Percentiles rank a stretch among this genome's conserved stretches.
phyloP scores from a whole-genome alignment of 352 stramenopile species.

The Phytophthora aleatoria region DNA sequence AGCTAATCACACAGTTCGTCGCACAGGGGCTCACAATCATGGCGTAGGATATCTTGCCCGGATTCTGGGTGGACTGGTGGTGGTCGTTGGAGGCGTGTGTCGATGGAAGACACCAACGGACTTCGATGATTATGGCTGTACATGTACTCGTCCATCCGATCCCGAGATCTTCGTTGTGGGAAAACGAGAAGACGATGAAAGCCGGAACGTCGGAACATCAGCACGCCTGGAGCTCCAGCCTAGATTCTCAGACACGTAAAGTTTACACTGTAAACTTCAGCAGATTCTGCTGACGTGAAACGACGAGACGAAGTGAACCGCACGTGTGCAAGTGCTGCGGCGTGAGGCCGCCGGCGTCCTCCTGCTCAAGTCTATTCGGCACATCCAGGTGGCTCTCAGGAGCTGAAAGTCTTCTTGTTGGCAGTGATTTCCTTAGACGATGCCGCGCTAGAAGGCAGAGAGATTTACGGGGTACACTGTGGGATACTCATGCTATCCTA shows the following conservation, averaged over 20 bases:
- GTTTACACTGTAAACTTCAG: too few relatives aligned
- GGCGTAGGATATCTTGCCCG: conserved; percentile 13
- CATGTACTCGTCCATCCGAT: not conserved
- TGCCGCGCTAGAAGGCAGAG: too few relatives aligned
- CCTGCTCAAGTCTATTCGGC: not conserved
- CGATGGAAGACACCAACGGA: not conserved
- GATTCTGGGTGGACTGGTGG: conserved; percentile 4
- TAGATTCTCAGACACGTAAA: not conserved
- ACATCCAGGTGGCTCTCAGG: conserved; percentile 1
- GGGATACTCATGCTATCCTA: too few relatives aligned
- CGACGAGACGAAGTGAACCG: not conserved
- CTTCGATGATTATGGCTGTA: conserved; percentile 7
- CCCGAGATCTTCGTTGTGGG: conserved; percentile 12
- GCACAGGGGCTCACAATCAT: conserved; percentile 13
- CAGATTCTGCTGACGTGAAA: not conserved
- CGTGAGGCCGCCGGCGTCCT: not conserved
- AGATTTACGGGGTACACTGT: too few relatives aligned
- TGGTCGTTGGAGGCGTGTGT: not conserved
- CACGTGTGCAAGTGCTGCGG: not conserved
- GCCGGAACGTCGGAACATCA: conserved; percentile 19
- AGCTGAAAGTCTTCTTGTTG: not conserved
- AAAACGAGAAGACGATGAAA: conserved; percentile 19
- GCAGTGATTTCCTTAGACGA: too few relatives aligned
- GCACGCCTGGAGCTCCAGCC: not conserved
- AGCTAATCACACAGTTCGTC: conserved; percentile 7